Evolutionary conservation across 345 rosid genomes (phyloP).

Genomic region (Aethionema arabicum): DNA sequence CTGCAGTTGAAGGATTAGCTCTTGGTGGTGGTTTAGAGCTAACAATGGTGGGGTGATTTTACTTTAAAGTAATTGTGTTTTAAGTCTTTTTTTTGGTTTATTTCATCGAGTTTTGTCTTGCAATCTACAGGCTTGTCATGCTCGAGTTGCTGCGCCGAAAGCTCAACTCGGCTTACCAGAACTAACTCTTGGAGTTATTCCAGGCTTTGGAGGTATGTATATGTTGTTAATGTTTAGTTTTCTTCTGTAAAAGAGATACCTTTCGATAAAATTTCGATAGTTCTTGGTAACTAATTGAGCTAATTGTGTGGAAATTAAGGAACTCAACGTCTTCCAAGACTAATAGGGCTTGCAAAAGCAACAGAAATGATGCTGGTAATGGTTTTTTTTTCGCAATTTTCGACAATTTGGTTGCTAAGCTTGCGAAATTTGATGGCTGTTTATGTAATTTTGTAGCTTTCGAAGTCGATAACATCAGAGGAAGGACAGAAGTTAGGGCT

Average conservation of each 20-base stretch:
- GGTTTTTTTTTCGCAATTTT: not conserved
- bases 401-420: constrained; percentile 3
- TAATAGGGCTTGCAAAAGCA: constrained; percentile 81
- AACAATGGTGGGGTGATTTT: constrained; percentile 60
- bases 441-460: constrained; percentile 50
- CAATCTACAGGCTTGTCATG: constrained; percentile 75
- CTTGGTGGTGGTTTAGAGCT: constrained; percentile 98
- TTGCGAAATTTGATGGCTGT: constrained; percentile 9
- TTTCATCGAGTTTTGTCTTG: constrained; percentile 11
- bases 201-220: constrained; percentile 88
- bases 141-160: constrained; percentile 75
- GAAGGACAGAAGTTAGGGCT: constrained; percentile 88
- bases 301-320: constrained; percentile 47
- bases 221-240: constrained; percentile 18
- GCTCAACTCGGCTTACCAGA: constrained; percentile 91
- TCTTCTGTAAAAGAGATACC: not conserved
- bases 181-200: constrained; percentile 83
- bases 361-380: constrained; percentile 85
- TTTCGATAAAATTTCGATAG: not conserved
- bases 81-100: not conserved
- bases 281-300: constrained; percentile 8
- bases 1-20: constrained; percentile 95
- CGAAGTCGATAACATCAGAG: constrained; percentile 80
- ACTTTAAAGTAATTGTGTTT: not conserved
- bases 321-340: constrained; percentile 98